Conservation (phyloP, 2,329 filamentous ascomycete species). For the Neofusicoccum kwambonambiense region DNA sequence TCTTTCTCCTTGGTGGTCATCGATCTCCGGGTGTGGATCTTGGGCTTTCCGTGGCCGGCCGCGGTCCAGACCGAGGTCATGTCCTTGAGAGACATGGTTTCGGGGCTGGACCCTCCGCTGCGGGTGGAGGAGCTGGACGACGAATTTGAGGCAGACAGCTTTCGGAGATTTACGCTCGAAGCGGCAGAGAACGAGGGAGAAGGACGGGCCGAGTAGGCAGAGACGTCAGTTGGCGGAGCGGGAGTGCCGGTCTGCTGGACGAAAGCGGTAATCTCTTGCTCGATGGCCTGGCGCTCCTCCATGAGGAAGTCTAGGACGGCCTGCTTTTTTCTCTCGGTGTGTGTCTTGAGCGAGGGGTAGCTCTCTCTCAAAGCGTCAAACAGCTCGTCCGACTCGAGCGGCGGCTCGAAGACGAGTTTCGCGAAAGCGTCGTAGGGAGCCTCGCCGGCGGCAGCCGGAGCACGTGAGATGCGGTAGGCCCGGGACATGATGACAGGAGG, state of each 20-base stretch:
- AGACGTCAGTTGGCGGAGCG: neutral
- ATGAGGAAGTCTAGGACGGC: constrained; percentile 20
- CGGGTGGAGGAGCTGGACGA: constrained; percentile 1
- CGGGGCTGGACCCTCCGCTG: constrained; percentile 14
- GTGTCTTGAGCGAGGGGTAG: constrained; percentile 17
- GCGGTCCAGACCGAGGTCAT: constrained; percentile 19
- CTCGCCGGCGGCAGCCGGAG: constrained; percentile 1
- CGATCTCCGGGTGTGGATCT: constrained; percentile 18
- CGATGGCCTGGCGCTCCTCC: constrained; percentile 17
- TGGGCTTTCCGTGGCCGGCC: constrained; percentile 3
- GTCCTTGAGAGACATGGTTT: constrained; percentile 17
- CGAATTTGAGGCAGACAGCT: constrained; percentile 11
- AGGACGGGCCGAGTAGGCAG: neutral
- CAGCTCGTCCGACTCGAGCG: constrained; percentile 20
- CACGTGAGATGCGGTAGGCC: constrained; percentile 19
- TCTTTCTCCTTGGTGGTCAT: constrained; percentile 20
- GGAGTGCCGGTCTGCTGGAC: constrained; percentile 2
- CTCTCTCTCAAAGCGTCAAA: constrained; percentile 17
- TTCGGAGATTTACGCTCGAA: neutral
- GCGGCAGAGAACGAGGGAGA: constrained; percentile 7
- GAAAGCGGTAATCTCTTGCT: constrained; percentile 17
- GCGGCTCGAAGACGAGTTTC: constrained; percentile 19
- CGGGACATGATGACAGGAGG: constrained; percentile 7
- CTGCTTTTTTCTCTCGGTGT: constrained; percentile 19
- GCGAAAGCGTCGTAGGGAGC: constrained; percentile 12